Evolutionary conservation across 345 rosid genomes (phyloP), one percentile per base, ranked within the genome.

Genomic region (Aquilaria yunnanensis): DNA sequence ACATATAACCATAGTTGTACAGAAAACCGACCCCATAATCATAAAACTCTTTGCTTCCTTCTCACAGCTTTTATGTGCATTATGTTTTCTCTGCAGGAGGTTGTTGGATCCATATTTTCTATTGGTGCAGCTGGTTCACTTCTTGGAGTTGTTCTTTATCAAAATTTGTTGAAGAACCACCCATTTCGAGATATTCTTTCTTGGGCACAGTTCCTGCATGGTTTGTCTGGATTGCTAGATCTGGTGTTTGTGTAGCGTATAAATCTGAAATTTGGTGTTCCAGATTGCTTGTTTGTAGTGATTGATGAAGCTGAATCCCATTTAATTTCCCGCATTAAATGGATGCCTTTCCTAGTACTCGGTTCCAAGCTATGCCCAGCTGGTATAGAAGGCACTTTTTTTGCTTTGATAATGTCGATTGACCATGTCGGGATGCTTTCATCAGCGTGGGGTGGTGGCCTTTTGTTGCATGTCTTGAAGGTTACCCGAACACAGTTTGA

Each of bases 361-460:
- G 79, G 92, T 56, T 80, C 96, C 62, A 88, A 85, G 86, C 83
- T 88, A 55, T 83, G 86, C 65, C 96, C 92, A 34, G 51, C 80
- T 16, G 92, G 96, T 13, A 83, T 80, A 68, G 92, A 85, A 64
- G 96, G 88, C 62, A 88, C 92, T 30, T 88, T 85, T 75, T 88
- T 82, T 61, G 92, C 96, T 60, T 63, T 85, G 67, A 80, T 88
- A 60, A 88, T 85, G 90, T 85, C 96, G 54, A 80, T 83, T 6
- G 92, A 88, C 54, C 77, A 88, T 60, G 50, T 80, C 8, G 96
- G 90, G 60, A 30, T 73, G 31, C 78, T 86, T 16, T 13, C 82
- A 32, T 82, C 86, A 6, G 74, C 88, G 3, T 82, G 92, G 92
- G 77, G 74, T 2, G 88, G 90, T 64, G 90, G 92, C 57, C 69